Conservation (phyloP, 495 filamentous ascomycete species). For the Apiosordaria backusii region DNA sequence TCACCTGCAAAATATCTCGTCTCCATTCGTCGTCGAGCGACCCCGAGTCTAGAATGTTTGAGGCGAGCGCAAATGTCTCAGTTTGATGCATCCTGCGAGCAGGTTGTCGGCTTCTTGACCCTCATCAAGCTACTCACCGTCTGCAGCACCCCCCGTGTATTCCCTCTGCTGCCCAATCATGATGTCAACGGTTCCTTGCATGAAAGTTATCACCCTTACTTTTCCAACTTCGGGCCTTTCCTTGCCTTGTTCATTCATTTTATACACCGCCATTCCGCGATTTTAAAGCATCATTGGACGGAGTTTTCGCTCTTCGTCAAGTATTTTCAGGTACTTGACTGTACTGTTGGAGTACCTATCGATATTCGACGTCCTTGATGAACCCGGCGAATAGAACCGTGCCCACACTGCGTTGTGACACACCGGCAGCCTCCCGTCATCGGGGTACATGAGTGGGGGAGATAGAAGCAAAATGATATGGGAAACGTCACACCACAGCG, state of each 20-base stretch:
- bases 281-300: neutral
- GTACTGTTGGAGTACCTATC: neutral
- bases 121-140: neutral
- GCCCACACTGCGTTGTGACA: neutral
- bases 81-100: neutral
- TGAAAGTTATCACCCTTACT: neutral
- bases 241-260: neutral
- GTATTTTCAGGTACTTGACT: neutral
- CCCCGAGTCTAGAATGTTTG: neutral
- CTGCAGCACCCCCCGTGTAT: neutral
- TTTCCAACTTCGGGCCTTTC: neutral
- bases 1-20: neutral
- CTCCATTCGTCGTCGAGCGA: neutral
- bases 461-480: neutral
- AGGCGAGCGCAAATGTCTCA: neutral
- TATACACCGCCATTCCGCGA: neutral
- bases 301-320: neutral
- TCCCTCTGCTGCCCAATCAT: neutral
- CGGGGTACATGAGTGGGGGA: neutral
- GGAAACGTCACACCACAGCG: neutral
- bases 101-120: neutral
- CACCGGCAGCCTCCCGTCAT: neutral
- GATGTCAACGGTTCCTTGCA: neutral
- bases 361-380: neutral
- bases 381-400: neutral